Conservation (phyloP, 768 basidiomycete species). For the Suillus paluster region DNA sequence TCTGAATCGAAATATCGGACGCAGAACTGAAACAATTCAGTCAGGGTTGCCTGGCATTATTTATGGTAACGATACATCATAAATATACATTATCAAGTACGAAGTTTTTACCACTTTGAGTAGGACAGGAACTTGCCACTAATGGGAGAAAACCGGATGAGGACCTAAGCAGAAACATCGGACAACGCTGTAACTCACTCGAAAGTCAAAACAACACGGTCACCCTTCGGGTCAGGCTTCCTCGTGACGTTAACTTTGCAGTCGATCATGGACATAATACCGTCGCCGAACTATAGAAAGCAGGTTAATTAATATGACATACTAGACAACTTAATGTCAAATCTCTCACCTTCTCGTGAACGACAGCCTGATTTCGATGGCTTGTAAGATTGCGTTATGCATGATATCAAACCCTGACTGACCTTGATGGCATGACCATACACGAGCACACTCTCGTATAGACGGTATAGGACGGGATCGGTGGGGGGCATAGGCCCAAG, state of each 20-base stretch:
- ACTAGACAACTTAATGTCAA: neutral
- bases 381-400: neutral
- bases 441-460: conserved; percentile 80
- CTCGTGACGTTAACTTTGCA: conserved; percentile 70
- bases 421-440: conserved; percentile 85
- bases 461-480: conserved; percentile 80
- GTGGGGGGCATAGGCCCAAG: conserved; percentile 73
- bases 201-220: conserved; percentile 78
- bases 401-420: conserved; percentile 14
- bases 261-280: conserved; percentile 91
- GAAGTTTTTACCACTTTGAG: conserved; percentile 58
- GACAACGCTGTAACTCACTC: conserved; percentile 54
- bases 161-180: conserved; percentile 6
- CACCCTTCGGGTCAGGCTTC: conserved; percentile 79
- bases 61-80: conserved; percentile 8
- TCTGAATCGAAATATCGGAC: conserved; percentile 17
- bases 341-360: conserved; percentile 69
- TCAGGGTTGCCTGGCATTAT: neutral
- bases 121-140: conserved; percentile 84
- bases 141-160: neutral
- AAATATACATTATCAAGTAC: conserved; percentile 2
- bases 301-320: conserved; percentile 9
- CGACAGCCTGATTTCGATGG: conserved; percentile 52
- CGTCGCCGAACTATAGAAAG: conserved; percentile 70
- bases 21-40: conserved; percentile 13